Evolutionary conservation across 257 asterid species (phyloP).

Genomic region (Nemophila menziesii): DNA sequence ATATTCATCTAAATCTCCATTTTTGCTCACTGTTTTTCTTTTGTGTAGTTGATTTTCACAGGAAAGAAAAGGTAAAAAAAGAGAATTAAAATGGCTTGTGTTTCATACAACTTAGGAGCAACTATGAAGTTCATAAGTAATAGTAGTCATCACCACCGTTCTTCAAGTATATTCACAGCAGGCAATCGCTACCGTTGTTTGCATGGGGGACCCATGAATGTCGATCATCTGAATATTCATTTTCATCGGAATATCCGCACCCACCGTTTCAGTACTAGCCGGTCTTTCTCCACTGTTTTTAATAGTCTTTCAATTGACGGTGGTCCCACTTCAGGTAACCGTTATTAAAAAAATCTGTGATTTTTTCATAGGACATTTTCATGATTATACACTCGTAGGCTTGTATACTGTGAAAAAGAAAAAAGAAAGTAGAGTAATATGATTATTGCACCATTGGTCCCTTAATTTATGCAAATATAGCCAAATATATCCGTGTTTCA

Average conservation of each 20-base stretch:
- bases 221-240: constrained; percentile 16
- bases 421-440: no score
- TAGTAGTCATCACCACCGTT: constrained; percentile 8
- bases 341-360: background rate
- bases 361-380: no score
- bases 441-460: no score
- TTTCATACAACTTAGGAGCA: constrained; percentile 10
- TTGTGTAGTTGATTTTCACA: background rate
- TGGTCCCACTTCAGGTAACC: constrained; percentile 12
- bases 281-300: constrained; percentile 16
- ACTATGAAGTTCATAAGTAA: constrained; percentile 13
- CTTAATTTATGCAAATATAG: no score
- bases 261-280: constrained; percentile 7
- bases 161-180: constrained; percentile 12
- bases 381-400: no score
- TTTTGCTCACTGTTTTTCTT: no score
- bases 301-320: constrained; percentile 22
- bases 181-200: constrained; percentile 9
- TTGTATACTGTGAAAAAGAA: no score
- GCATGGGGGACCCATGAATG: constrained; percentile 12
- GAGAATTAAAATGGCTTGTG: constrained; percentile 21
- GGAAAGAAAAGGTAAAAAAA: constrained; percentile 2
- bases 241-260: constrained; percentile 15
- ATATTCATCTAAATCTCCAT: no score
- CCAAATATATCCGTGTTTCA: no score